phyloP scores from a whole-genome alignment of 768 basidiomycete species.

The Lentinula boryana region DNA sequence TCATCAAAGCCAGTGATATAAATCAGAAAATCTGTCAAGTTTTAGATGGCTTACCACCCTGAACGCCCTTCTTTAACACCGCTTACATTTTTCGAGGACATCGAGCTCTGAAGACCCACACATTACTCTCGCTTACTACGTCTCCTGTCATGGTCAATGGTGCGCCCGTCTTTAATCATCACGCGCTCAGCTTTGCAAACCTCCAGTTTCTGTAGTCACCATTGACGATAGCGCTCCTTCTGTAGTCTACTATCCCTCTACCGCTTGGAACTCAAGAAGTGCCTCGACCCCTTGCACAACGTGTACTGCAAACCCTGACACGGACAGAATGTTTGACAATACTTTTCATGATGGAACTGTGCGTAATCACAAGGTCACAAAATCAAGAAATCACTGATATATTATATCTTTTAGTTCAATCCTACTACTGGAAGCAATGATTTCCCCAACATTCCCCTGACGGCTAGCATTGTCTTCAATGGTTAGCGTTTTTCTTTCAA shows the following conservation, averaged over 20 bases:
- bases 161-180: not conserved
- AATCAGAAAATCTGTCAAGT: too few relatives aligned
- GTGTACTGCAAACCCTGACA: conserved; percentile 16
- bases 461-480: conserved; percentile 26
- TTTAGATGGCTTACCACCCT: too few relatives aligned
- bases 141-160: not conserved
- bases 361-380: not conserved
- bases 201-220: conserved; percentile 16
- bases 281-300: conserved; percentile 9
- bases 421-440: conserved; percentile 9
- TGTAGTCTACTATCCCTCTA: conserved; percentile 14
- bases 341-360: conserved; percentile 20
- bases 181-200: not conserved
- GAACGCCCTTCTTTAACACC: too few relatives aligned
- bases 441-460: conserved; percentile 13
- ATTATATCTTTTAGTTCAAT: conserved; percentile 8
- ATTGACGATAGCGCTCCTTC: conserved; percentile 20
- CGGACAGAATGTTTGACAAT: conserved; percentile 6
- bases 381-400: not conserved
- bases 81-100: too few relatives aligned
- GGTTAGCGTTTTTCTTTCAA: conserved; percentile 20
- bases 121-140: not conserved
- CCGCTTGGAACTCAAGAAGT: conserved; percentile 14
- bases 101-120: too few relatives aligned
- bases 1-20: too few relatives aligned